phyloP scores from a whole-genome alignment of 805 yeast genomes.

The Suhomyces tanzawaensis region DNA sequence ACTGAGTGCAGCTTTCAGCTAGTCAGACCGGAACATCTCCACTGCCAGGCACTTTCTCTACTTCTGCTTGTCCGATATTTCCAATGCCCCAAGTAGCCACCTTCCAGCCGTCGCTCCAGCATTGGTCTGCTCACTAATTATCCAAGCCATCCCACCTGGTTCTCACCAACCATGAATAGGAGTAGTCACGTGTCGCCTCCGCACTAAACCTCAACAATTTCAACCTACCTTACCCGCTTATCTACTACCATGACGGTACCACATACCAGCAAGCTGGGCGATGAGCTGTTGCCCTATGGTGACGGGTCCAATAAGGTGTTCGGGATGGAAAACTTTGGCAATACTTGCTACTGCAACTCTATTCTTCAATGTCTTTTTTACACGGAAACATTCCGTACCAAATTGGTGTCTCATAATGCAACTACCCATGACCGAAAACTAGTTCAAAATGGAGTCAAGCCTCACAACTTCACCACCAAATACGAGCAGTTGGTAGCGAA shows the following conservation, averaged over 20 bases:
- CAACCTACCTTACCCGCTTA: background rate
- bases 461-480: slow-evolving; percentile 37
- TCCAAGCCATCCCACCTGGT: no score
- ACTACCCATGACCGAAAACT: slow-evolving; percentile 31
- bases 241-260: background rate
- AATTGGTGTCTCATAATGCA: slow-evolving; percentile 32
- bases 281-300: slow-evolving; percentile 32
- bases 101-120: no score
- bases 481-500: slow-evolving; percentile 41
- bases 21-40: no score
- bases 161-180: no score
- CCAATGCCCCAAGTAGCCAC: no score
- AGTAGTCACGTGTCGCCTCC: background rate
- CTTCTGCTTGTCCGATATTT: no score
- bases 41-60: no score
- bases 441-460: slow-evolving; percentile 28
- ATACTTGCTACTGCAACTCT: slow-evolving; percentile 93
- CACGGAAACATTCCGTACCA: slow-evolving; percentile 64
- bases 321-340: slow-evolving; percentile 84
- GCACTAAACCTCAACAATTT: background rate
- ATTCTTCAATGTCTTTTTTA: slow-evolving; percentile 85
- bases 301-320: slow-evolving; percentile 68
- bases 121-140: no score
- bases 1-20: no score
- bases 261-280: background rate